A percentile compares a stretch with the other conserved stretches of the same genome.
Evolutionary conservation across 306 rosid species (phyloP).

Genomic region (Coriaria nepalensis): DNA sequence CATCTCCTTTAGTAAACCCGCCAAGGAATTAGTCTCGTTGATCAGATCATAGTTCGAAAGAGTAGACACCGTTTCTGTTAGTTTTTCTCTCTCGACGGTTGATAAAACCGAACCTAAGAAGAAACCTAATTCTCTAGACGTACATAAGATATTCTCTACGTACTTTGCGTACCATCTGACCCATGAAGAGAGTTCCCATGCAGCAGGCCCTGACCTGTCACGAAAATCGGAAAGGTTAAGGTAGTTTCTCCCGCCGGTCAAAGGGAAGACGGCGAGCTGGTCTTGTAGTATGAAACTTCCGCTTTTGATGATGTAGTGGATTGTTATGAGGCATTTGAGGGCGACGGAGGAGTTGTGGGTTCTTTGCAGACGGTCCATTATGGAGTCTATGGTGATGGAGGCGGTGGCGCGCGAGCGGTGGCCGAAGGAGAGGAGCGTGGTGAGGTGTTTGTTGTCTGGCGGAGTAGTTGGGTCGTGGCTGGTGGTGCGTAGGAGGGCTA

Average conservation of each 20-base stretch:
- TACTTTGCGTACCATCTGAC: slow-evolving; percentile 74
- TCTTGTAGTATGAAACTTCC: slow-evolving; percentile 82
- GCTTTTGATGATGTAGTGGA: slow-evolving; percentile 43
- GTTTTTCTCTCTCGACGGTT: slow-evolving; percentile 9
- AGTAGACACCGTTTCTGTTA: slow-evolving; percentile 32
- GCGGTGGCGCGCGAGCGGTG: slow-evolving; percentile 75
- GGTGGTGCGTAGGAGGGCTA: slow-evolving; percentile 64
- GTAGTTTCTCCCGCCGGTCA: slow-evolving; percentile 71
- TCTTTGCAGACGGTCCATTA: slow-evolving; percentile 70
- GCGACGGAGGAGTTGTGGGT: slow-evolving; percentile 76
- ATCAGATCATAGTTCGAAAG: slow-evolving; percentile 29
- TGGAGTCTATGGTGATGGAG: slow-evolving; percentile 39
- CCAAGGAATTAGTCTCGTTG: slow-evolving; percentile 38
- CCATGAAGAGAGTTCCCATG: slow-evolving; percentile 75
- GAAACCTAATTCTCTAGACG: slow-evolving; percentile 40
- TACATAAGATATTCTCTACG: slow-evolving; percentile 36
- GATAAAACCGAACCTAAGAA: slow-evolving; percentile 24
- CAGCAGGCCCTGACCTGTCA: slow-evolving; percentile 22
- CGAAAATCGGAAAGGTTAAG: slow-evolving; percentile 86
- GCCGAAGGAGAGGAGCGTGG: slow-evolving; percentile 48
- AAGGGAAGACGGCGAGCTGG: slow-evolving; percentile 68
- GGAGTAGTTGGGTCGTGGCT: slow-evolving; percentile 52
- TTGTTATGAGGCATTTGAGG: slow-evolving; percentile 70
- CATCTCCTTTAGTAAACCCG: slow-evolving; percentile 29
- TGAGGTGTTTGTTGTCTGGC: slow-evolving; percentile 35